Base-by-base conservation (phyloP, 495 filamentous ascomycete species). In the Opeltia flavorubescens region DNA sequence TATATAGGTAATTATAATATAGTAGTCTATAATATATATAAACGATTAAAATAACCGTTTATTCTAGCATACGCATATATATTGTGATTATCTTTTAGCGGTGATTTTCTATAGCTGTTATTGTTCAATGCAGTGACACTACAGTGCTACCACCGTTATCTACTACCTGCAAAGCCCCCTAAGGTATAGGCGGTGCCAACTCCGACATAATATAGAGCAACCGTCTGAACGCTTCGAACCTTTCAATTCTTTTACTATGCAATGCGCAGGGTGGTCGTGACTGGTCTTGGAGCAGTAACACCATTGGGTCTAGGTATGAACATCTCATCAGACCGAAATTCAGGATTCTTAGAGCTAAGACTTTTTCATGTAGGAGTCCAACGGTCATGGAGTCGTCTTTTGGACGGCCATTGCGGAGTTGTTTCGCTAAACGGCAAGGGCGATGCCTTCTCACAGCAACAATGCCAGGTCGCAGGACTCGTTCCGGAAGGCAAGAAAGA, bases 191-290 rank as follows among this genome's bases (percentile, higher is more conserved):
- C n/a, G n/a, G n/a, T n/a, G n/a, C n/a, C n/a, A n/a, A n/a, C n/a
- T n/a, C n/a, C n/a, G n/a, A n/a, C 11, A 7, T 9, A n/a, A n/a
- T 18, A 17, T 36, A n/a, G 1, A n/a, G 34, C 11, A 36, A 36
- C 20, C 12, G 7, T 7, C 6, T 18, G n/a, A 36, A 0, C 1
- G 7, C n/a, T 36, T 36, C 34, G 2, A 36, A n/a, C 20, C 12
- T 6, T 36, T 12, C 5, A 15, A 12, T 11, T 17, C 7, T 43
- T 29, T 17, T 15, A 46, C 47, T 23, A 72, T 74, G 70, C 61
- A 55, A 91, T 94, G 89, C 82, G 89, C 64, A 80, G 86, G 54
- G 91, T 96, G 55, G 91, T 95, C 55, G 81, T 96, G 55, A 96
- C 91, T 38, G 91, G 91, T 59, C 71, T 98, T 43, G 91, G 91